These are phyloP conservation scores for Xenosphaeropsis pyriputrescens DNA, from an alignment of 2,329 filamentous ascomycete species.

Conservation along the genomic window DNA sequence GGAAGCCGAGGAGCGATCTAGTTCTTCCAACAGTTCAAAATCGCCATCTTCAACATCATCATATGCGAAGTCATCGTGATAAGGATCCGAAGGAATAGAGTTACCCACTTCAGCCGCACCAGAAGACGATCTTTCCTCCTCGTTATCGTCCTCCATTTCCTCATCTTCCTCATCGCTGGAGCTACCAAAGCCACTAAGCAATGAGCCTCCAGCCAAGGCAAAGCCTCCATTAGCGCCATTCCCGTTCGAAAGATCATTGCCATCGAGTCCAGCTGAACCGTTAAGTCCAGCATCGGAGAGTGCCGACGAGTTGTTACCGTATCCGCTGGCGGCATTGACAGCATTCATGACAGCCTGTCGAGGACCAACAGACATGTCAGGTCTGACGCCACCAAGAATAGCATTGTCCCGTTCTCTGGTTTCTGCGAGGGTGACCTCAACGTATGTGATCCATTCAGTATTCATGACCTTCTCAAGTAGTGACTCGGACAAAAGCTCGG, in stretches of 20 bases:
- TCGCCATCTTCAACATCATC: slow-evolving; percentile 21
- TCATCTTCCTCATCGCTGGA: slow-evolving; percentile 95
- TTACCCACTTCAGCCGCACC: slow-evolving; percentile 38
- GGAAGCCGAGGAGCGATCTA: slow-evolving; percentile 14
- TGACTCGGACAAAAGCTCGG: slow-evolving; percentile 68
- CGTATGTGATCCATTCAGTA: slow-evolving; percentile 84
- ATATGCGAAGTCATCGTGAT: slow-evolving; percentile 19
- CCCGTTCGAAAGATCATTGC: slow-evolving; percentile 53
- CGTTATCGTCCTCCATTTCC: slow-evolving; percentile 75
- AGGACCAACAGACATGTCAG: slow-evolving; percentile 75
- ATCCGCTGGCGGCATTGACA: slow-evolving; percentile 38
- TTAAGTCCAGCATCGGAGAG: slow-evolving; percentile 72
- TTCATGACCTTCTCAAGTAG: slow-evolving; percentile 84
- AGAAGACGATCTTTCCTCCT: slow-evolving; percentile 34
- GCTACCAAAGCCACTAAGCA: slow-evolving; percentile 85
- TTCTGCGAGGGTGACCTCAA: slow-evolving; percentile 83
- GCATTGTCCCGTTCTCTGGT: slow-evolving; percentile 94
- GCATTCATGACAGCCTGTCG: slow-evolving; percentile 47
- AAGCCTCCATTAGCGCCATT: slow-evolving; percentile 55
- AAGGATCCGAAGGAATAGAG: slow-evolving; percentile 19
- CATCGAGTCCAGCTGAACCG: slow-evolving; percentile 30
- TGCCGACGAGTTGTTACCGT: slow-evolving; percentile 42
- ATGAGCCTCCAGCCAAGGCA: slow-evolving; percentile 55
- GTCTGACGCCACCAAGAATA: slow-evolving; percentile 89
- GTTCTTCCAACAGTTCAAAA: slow-evolving; percentile 20